Evolutionary conservation across 192 early-diverging fungal genomes (phyloP).

Genomic region (Coemansia sp.): DNA sequence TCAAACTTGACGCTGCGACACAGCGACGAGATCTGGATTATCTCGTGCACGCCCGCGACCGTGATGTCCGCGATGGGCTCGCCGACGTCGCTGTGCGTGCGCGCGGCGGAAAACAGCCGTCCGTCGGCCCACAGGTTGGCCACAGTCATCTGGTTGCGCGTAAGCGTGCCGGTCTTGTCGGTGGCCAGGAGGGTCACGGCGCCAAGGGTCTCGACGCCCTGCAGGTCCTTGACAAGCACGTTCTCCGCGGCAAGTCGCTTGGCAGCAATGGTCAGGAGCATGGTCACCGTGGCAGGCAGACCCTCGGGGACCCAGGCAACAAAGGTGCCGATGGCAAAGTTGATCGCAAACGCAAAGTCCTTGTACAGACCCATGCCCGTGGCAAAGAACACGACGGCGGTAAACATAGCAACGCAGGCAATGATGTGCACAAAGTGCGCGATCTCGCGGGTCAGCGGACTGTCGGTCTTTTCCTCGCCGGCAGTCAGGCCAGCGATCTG

Average conservation of each 20-base stretch:
- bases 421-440: conserved; percentile 82
- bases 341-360: conserved; percentile 66
- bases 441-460: conserved; percentile 77
- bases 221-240: conserved; percentile 93
- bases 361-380: conserved; percentile 61
- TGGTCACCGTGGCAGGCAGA: conserved; percentile 89
- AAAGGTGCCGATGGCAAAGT: conserved; percentile 88
- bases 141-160: conserved; percentile 95
- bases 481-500: conserved; percentile 89
- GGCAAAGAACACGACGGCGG: conserved; percentile 82
- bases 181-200: conserved; percentile 95
- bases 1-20: conserved; percentile 91
- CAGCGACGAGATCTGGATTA: conserved; percentile 74
- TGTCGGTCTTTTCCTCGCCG: conserved; percentile 69
- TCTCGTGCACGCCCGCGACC: conserved; percentile 66
- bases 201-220: conserved; percentile 95
- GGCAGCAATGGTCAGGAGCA: conserved; percentile 91
- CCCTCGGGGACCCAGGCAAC: conserved; percentile 94
- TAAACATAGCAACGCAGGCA: conserved; percentile 70
- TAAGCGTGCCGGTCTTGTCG: conserved; percentile 97
- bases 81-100: conserved; percentile 49
- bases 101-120: conserved; percentile 61
- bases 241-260: conserved; percentile 88
- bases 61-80: conserved; percentile 52
- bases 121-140: conserved; percentile 85